phyloP scores from a whole-genome alignment of 139 green algal genomes.

The Chlorokybus atmophyticus region DNA sequence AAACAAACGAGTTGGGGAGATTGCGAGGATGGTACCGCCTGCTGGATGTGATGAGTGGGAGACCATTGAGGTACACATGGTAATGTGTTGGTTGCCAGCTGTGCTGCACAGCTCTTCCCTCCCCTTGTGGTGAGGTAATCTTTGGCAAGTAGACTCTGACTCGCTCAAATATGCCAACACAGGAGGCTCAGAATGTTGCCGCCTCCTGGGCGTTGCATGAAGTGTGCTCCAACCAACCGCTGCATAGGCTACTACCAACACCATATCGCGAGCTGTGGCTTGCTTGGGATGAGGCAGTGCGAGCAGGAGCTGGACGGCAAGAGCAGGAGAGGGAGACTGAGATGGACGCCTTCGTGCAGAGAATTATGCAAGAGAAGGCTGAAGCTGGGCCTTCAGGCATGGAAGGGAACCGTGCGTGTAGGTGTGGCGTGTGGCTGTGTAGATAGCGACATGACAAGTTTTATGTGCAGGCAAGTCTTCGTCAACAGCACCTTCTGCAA shows the following conservation, averaged over 20 bases:
- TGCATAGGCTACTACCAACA: constrained; percentile 13
- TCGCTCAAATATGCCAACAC: background rate
- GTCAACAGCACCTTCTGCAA: no score
- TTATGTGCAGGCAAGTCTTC: no score
- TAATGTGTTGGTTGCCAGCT: no score
- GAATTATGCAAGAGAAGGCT: background rate
- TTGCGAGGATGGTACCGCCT: constrained; percentile 5
- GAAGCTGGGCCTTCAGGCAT: background rate
- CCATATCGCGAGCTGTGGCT: constrained; percentile 29
- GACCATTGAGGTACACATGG: background rate
- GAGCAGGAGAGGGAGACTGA: background rate
- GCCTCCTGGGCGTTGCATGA: constrained; percentile 50
- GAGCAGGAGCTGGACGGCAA: background rate
- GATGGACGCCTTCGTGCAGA: background rate
- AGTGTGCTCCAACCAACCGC: constrained; percentile 31
- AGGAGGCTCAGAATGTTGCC: constrained; percentile 73
- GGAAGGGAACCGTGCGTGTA: background rate
- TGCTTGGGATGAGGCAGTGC: constrained; percentile 1
- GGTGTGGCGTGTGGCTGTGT: background rate
- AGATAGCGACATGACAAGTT: background rate
- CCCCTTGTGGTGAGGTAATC: background rate
- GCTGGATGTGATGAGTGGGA: background rate
- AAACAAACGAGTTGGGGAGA: background rate
- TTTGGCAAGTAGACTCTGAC: background rate
- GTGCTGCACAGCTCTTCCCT: background rate